Evolutionary conservation across 768 basidiomycete species (phyloP), one percentile per base, ranked within the genome.

Genomic region (Leccinum rimulosum): DNA sequence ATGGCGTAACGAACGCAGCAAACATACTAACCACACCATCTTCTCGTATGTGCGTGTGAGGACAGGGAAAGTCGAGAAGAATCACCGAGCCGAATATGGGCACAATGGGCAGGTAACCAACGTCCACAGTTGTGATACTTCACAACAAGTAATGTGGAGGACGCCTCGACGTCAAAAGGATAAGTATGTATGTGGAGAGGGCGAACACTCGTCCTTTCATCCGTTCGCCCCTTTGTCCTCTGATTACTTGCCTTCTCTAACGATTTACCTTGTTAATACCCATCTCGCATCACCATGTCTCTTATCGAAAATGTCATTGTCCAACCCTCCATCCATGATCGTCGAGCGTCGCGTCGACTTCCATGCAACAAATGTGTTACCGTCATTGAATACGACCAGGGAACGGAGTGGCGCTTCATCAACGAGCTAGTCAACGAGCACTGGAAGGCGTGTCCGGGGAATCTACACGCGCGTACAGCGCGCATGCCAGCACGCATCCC

Each of bases 121-220:
- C 36, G 49, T 63, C 68, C 70, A 68, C 61, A 59, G 58, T 48
- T 47, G 43, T 50, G 47, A 50, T 66, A 64, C 62, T 70, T 68
- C 70, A 68, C 70, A 70, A 70, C 66, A 72, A 71, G 72, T 70
- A 71, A 71, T 59, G 62, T 59, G 60, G 62, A 59, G 64, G 54
- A 56, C 51, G 27, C 57, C 50, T 61, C 4, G 59, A 65, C 51
- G 53, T 70, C 63, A 71, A 68, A 70, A 70, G 61, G 59, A 60
- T 52, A 35, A 35, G 35, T 35, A 56, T 25, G 57, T 50, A 45
- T 45, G 11, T 45, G 43, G 43, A 19, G 19, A 45, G 47, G 49
- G n/a, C 45, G 45, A 58, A 52, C 51, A 57, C 43, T 27, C 31
- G 54, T 49, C 49, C 12, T 48, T 51, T 47, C 59, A 54, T 59